Evolutionary conservation across 352 stramenopile species (phyloP).

Genomic region (Phytophthora uliginosa): DNA sequence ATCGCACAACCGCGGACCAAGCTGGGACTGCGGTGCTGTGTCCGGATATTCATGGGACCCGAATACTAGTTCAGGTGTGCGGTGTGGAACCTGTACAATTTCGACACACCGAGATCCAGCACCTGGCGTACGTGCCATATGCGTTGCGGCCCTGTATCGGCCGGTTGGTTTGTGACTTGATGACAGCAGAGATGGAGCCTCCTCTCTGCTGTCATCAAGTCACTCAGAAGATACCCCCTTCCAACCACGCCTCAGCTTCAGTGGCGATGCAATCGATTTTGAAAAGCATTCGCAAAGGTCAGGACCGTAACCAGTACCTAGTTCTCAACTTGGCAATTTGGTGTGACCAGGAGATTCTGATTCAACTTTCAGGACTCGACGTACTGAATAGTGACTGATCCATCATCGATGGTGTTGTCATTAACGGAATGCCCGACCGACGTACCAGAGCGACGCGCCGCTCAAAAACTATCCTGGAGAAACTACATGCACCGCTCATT

Average conservation of each 20-base stretch:
- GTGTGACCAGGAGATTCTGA: constrained; percentile 20
- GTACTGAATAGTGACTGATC: constrained; percentile 4
- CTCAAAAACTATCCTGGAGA: constrained; percentile 4
- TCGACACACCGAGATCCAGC: neutral
- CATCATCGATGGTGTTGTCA: constrained; percentile 19
- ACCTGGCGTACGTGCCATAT: neutral
- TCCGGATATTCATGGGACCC: constrained; percentile 3
- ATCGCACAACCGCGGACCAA: neutral
- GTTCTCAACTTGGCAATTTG: constrained; percentile 1
- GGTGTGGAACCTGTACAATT: neutral
- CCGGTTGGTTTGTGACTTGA: neutral
- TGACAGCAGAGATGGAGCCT: constrained; percentile 7
- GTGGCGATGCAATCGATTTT: neutral
- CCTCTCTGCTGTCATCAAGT: too few species aligned
- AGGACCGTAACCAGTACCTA: neutral
- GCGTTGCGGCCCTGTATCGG: neutral
- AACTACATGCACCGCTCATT: neutral
- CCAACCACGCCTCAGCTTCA: neutral
- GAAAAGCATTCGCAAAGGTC: neutral
- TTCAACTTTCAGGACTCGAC: constrained; percentile 22
- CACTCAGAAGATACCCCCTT: neutral
- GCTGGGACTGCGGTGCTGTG: constrained; percentile 2
- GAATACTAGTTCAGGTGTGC: neutral
- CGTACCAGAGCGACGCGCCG: neutral
- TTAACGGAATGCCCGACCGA: neutral